Conservation (phyloP, 129 eudicot species). For the Centrapalus pauciflorus region DNA sequence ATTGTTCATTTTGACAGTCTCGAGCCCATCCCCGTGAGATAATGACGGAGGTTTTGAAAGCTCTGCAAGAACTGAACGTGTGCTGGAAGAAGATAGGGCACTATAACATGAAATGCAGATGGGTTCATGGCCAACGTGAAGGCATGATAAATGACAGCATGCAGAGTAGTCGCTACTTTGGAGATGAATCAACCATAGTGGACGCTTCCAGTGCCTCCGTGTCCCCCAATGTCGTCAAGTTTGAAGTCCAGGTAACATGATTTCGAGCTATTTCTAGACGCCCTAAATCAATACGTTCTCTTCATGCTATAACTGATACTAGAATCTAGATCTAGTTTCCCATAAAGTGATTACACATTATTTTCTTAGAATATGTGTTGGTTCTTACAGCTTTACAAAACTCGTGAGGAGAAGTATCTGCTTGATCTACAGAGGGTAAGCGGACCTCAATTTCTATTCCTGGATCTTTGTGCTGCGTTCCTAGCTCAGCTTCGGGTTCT, state of each 20-base stretch:
- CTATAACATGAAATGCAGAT: constrained; percentile 94
- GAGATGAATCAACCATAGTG: constrained; percentile 65
- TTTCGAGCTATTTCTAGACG: background rate
- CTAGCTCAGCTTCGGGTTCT: constrained; percentile 95
- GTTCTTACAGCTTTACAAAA: constrained; percentile 65
- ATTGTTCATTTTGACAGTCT: constrained; percentile 44
- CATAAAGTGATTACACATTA: background rate
- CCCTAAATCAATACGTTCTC: background rate
- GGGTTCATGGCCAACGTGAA: constrained; percentile 56
- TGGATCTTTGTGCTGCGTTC: constrained; percentile 75
- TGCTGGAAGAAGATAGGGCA: constrained; percentile 97
- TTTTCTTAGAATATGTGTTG: background rate
- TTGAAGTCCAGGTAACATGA: constrained; percentile 83
- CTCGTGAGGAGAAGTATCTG: constrained; percentile 55
- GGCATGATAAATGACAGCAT: constrained; percentile 47
- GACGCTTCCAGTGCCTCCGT: constrained; percentile 49
- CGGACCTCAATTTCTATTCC: constrained; percentile 64
- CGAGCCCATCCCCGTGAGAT: constrained; percentile 97
- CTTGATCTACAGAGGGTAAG: constrained; percentile 69
- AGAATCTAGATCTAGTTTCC: background rate
- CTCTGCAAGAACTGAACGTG: constrained; percentile 88
- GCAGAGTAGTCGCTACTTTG: constrained; percentile 59
- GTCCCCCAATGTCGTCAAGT: constrained; percentile 67
- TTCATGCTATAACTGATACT: too few relatives aligned
- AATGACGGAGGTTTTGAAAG: constrained; percentile 89